Base-by-base conservation (phyloP, 768 basidiomycete species). In the Boletus insuetus region DNA sequence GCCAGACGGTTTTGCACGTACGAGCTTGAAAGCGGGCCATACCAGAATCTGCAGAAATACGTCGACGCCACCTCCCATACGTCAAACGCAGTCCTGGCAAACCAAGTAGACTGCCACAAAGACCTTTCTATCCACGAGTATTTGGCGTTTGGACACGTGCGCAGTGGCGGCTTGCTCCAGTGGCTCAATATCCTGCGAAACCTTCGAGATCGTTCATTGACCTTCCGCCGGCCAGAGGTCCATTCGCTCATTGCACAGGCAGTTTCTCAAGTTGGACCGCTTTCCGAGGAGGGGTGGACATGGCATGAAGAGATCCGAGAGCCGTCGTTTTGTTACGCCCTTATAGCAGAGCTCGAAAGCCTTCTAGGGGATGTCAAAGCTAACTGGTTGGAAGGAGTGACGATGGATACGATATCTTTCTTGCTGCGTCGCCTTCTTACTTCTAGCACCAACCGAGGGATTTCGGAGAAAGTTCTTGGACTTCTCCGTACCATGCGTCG, bases 131-230 rank as follows among this genome's bases (percentile, higher is more conserved):
- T 78, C 4, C 78, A 82, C 11, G 53, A 54, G 38, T 54, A 19
- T 11, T n/a, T 54, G 5, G 41, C 47, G 5, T 54, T 54, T 12
- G 53, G 74, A 14, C 65, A 69, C 45, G 57, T 83, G 40, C 77
- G 82, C 6, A 71, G 75, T n/a, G 80, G 82, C 1, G 55, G 67
- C 0, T 60, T 48, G 2, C 60, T 83, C 0, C 82, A 83, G 44
- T 82, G 80, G 81, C 61, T 75, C 34, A 83, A 82, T 50, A 75
- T 83, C 22, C 51, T 72, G 17, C 72, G 75, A 20, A 78, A 76
- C 55, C 59, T 83, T 14, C 69, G 68, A 6, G 68, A 65, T 1
- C 65, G 70, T 24, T 56, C 60, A 0, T 55, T 84, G 40, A 73
- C 65, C 5, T 75, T 84, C 46, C 66, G 69, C 20, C 49, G 60